Evolutionary conservation across 768 basidiomycete genomes (phyloP), one percentile per base, ranked within the genome.

Genomic region (Collybiopsis luxurians): DNA sequence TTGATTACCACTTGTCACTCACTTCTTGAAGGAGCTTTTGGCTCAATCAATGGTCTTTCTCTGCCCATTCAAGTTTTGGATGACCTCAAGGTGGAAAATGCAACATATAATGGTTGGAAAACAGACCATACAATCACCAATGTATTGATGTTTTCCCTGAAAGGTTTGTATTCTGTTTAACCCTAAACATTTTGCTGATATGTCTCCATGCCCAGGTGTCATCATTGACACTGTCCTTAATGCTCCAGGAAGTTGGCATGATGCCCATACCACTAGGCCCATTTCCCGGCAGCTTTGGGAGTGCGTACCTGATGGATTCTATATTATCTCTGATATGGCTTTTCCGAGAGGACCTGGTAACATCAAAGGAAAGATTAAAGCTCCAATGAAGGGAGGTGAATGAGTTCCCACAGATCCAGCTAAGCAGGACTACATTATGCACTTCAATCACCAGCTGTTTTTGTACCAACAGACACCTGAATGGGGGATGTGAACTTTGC

Each of bases 401-500:
- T 49, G 13, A 1, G 15, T 54, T 19, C 53, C 53, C 17, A 19
- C 43, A n/a, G 40, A 54, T 13, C 53, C 40, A 2, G n/a, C 28
- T 0, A 62, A 59, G 9, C 59, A 64, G 2, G 55, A 39, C 0
- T 51, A 61, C n/a, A 10, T 59, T 0, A 31, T 64, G 15, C 56
- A 34, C 3, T 65, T 64, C 38, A 64, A 72, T 55, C 40, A 59
- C 0, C 58, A 71, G 49, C 63, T 73, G 0, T 55, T 72, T 1
- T 69, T 66, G 0, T 73, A 59, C 50, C 59, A 65, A 21, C 80
- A 83, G 61, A 75, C 79, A 0, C 77, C 78, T 11, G 78, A 83
- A 60, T 83, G 79, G 82, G 80, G 80, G 0, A 81, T 75, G 70
- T 66, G 68, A 1, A 57, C 64, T 4, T 48, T 82, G 6, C 79